Evolutionary conservation across 768 basidiomycete species (phyloP).

Genomic region (Tulasnella sp.): DNA sequence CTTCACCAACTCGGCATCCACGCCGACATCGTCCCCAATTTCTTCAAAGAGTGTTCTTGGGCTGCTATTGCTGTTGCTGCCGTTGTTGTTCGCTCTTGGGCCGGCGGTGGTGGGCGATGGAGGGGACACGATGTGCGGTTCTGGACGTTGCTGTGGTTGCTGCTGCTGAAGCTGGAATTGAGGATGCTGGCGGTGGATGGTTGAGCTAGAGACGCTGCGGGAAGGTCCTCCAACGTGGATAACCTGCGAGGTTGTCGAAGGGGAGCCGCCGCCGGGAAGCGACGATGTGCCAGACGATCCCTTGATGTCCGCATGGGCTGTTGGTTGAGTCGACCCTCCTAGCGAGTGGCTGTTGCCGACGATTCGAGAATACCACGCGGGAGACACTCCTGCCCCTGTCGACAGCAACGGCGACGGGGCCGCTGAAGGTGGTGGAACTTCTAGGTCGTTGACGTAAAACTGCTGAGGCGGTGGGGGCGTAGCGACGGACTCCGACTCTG

Average conservation of each 20-base stretch:
- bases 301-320: constrained; percentile 37
- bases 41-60: constrained; percentile 41
- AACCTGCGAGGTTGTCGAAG: neutral
- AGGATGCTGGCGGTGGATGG: neutral
- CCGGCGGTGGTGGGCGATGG: neutral
- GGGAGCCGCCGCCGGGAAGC: neutral
- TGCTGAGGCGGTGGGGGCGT: constrained; percentile 31
- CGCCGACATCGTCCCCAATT: constrained; percentile 72
- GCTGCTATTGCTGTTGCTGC: no score
- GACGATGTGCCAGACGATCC: constrained; percentile 9
- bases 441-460: constrained; percentile 48
- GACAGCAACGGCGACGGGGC: neutral
- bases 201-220: neutral
- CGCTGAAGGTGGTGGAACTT: neutral
- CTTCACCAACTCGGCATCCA: constrained; percentile 62
- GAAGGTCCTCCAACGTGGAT: neutral
- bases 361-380: neutral
- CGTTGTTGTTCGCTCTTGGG: neutral
- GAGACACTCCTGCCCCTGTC: neutral
- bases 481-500: neutral
- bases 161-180: neutral
- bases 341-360: neutral
- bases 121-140: neutral
- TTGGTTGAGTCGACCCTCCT: constrained; percentile 30
- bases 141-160: neutral